phyloP scores from a whole-genome alignment of 1,284 basidiomycete species.

The Phellopilus nigrolimitatus region DNA sequence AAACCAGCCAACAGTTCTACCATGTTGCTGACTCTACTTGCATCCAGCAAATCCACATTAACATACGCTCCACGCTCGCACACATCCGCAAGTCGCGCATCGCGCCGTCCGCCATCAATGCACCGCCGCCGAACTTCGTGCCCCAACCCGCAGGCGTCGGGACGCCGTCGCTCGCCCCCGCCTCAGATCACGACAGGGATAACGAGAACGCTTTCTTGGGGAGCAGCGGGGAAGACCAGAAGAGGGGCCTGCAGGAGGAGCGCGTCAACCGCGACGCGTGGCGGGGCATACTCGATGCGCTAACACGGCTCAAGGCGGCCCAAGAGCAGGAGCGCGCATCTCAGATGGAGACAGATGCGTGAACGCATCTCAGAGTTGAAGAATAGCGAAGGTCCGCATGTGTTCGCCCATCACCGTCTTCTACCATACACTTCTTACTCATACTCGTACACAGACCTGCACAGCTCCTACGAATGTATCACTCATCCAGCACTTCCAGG shows the following conservation, averaged over 20 bases:
- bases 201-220: slow-evolving; percentile 26
- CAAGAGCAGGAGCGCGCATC: slow-evolving; percentile 29
- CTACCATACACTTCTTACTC: background rate
- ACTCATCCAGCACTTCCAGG: slow-evolving; percentile 38
- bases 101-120: slow-evolving; percentile 74
- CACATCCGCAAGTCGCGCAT: slow-evolving; percentile 79
- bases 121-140: slow-evolving; percentile 63
- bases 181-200: background rate
- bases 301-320: slow-evolving; percentile 54
- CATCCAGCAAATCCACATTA: slow-evolving; percentile 61
- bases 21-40: background rate
- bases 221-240: slow-evolving; percentile 29
- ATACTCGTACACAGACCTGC: no score
- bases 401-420: no score
- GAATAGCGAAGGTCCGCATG: background rate
- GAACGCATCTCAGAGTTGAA: background rate
- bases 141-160: slow-evolving; percentile 75
- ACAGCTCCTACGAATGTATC: background rate
- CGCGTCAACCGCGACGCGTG: slow-evolving; percentile 71
- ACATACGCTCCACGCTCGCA: slow-evolving; percentile 70
- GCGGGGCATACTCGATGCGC: slow-evolving; percentile 63
- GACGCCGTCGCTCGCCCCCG: slow-evolving; percentile 38
- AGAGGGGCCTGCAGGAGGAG: slow-evolving; percentile 71
- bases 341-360: slow-evolving; percentile 11
- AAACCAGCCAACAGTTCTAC: slow-evolving; percentile 6